A percentile compares a stretch with the other conserved stretches of the same genome.
phyloP scores from a whole-genome alignment of 768 basidiomycete species.

The Lactifluus rugatus region DNA sequence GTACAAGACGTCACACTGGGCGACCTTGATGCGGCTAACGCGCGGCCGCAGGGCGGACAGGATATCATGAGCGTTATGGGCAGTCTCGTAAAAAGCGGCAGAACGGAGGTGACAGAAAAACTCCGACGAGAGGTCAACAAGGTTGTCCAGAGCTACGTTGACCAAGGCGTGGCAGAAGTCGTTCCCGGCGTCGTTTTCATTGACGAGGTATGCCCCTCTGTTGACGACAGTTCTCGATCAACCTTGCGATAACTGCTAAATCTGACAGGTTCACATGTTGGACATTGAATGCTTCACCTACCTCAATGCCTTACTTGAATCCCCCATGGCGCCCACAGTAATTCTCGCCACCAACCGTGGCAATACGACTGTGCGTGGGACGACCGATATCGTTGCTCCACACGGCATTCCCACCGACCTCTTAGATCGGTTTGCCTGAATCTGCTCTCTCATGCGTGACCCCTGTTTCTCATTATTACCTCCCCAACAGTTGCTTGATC shows the following conservation, averaged over 20 bases:
- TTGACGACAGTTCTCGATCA: background rate
- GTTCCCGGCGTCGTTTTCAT: slow-evolving; percentile 98
- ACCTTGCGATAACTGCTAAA: background rate
- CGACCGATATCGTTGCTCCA: slow-evolving; percentile 81
- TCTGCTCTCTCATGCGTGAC: background rate
- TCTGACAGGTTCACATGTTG: slow-evolving; percentile 88
- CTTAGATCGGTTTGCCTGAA: slow-evolving; percentile 62
- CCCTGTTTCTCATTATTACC: background rate
- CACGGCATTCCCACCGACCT: slow-evolving; percentile 94
- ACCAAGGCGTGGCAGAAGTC: slow-evolving; percentile 96
- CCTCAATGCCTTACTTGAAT: slow-evolving; percentile 90
- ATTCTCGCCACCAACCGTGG: slow-evolving; percentile 96
- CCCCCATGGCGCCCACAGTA: slow-evolving; percentile 94
- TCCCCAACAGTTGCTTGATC: slow-evolving; percentile 68
- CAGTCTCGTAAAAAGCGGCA: slow-evolving; percentile 78
- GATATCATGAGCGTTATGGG: slow-evolving; percentile 99
- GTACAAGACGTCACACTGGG: slow-evolving; percentile 93
- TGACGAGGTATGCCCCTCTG: slow-evolving; percentile 65
- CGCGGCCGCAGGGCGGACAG: slow-evolving; percentile 90
- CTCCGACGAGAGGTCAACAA: slow-evolving; percentile 93
- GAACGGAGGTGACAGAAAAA: slow-evolving; percentile 97
- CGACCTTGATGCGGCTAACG: slow-evolving; percentile 94
- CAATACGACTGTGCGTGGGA: slow-evolving; percentile 85
- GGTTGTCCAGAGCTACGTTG: slow-evolving; percentile 93
- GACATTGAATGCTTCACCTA: slow-evolving; percentile 99